phyloP scores from a whole-genome alignment of 2,329 filamentous ascomycete species.

The Basipetospora sp. region DNA sequence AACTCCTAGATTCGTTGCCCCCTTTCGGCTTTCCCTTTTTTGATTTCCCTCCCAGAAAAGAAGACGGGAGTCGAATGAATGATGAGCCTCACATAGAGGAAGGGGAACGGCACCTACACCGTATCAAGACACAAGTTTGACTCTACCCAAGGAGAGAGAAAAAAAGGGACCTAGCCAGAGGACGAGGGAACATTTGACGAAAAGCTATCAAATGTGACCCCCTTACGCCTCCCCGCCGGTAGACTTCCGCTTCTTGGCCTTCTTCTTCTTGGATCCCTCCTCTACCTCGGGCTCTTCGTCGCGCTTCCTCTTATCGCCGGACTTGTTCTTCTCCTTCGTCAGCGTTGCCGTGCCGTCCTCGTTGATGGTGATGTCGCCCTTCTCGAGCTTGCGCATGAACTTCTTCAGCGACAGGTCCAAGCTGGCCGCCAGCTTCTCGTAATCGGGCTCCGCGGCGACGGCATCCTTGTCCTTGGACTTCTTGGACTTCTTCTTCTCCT shows the following conservation, averaged over 20 bases:
- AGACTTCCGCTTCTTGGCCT: constrained; percentile 34
- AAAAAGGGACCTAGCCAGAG: background rate
- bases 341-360: constrained; percentile 51
- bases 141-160: too few species aligned
- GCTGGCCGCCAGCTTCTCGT: constrained; percentile 45
- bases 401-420: constrained; percentile 59
- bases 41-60: background rate
- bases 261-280: constrained; percentile 45
- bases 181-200: too few species aligned
- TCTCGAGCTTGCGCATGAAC: constrained; percentile 65
- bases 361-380: constrained; percentile 56
- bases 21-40: background rate
- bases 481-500: constrained; percentile 24
- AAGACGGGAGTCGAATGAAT: background rate
- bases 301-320: constrained; percentile 33
- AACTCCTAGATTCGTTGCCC: background rate
- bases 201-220: too few species aligned
- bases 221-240: constrained; percentile 2
- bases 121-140: too few species aligned
- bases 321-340: constrained; percentile 57
- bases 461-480: constrained; percentile 18
- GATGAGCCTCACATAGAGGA: too few species aligned
- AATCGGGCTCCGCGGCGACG: constrained; percentile 41
- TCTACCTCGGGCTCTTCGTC: constrained; percentile 22
- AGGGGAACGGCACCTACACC: too few species aligned